These are phyloP conservation scores for Hymenoscyphus scutula DNA, from an alignment of 2,329 filamentous ascomycete genomes.

Conservation along the genomic window DNA sequence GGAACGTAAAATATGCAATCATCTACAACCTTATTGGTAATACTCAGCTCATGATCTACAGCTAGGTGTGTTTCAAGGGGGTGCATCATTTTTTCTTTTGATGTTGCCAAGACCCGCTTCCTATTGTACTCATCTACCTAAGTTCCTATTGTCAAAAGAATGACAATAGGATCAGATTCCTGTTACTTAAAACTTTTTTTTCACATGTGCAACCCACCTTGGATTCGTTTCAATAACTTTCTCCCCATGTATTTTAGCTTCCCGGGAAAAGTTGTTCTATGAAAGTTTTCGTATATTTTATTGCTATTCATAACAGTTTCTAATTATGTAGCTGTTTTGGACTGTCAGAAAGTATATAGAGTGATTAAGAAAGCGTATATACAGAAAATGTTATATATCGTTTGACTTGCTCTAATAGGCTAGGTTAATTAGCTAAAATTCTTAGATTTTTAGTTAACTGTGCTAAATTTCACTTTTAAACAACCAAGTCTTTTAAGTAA, in stretches of 20 bases:
- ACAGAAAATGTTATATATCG: too few species aligned
- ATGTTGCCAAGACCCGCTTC: conserved; percentile 9
- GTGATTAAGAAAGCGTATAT: too few species aligned
- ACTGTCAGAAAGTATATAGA: too few species aligned
- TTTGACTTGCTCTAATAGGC: too few species aligned
- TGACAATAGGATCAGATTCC: conserved; percentile 13
- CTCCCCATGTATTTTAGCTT: not conserved
- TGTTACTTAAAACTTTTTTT: not conserved
- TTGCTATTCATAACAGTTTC: too few species aligned
- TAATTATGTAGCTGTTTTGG: too few species aligned
- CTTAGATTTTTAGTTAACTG: too few species aligned
- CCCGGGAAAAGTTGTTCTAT: not conserved
- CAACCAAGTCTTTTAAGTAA: too few species aligned
- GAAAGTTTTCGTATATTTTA: too few species aligned
- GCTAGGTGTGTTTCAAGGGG: not conserved
- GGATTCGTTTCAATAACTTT: not conserved
- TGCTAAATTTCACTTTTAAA: too few species aligned
- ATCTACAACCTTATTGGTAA: not conserved
- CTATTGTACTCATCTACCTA: conserved; percentile 15
- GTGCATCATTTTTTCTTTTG: not conserved
- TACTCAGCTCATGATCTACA: not conserved
- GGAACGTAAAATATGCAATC: not conserved
- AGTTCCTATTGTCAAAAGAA: conserved; percentile 7
- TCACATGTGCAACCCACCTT: not conserved
- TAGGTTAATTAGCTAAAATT: too few species aligned